These are phyloP conservation scores for Fonsecaea erecta DNA, from an alignment of 2,329 filamentous ascomycete genomes.

Conservation along the genomic window DNA sequence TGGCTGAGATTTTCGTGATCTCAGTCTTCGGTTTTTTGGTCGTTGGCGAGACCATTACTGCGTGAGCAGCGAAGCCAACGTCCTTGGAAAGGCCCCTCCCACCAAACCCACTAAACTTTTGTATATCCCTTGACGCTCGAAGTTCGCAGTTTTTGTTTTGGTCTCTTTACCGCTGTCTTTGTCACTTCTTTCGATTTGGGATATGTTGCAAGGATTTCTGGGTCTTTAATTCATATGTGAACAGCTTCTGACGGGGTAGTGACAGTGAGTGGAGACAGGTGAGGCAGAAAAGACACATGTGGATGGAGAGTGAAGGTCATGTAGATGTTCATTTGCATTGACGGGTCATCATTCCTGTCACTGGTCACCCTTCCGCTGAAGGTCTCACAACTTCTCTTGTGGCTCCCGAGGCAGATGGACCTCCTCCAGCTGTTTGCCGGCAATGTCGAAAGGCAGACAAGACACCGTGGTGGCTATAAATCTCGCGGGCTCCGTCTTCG, in stretches of 20 bases:
- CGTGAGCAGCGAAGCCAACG: neutral
- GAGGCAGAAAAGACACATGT: slow-evolving; percentile 1
- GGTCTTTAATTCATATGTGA: neutral
- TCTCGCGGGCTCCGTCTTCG: slow-evolving; percentile 30
- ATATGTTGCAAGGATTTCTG: neutral
- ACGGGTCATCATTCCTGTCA: neutral
- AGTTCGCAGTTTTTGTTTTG: neutral
- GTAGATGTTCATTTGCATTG: neutral
- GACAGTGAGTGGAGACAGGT: slow-evolving; percentile 3
- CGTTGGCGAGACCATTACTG: neutral
- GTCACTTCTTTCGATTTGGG: neutral
- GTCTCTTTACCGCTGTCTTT: neutral
- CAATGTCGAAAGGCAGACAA: slow-evolving; percentile 33
- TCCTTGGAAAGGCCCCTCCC: slow-evolving; percentile 12
- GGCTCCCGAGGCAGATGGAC: slow-evolving; percentile 11
- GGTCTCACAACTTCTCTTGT: slow-evolving; percentile 2
- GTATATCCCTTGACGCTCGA: neutral
- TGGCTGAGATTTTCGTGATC: neutral
- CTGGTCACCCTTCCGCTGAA: neutral
- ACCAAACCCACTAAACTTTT: slow-evolving; percentile 8
- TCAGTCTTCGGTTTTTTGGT: no score
- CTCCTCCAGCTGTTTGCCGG: slow-evolving; percentile 31
- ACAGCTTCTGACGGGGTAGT: neutral
- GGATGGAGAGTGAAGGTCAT: neutral
- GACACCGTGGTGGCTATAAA: slow-evolving; percentile 28